Conservation (phyloP, 192 early-diverging fungal genomes). For the Coemansia sp. region DNA sequence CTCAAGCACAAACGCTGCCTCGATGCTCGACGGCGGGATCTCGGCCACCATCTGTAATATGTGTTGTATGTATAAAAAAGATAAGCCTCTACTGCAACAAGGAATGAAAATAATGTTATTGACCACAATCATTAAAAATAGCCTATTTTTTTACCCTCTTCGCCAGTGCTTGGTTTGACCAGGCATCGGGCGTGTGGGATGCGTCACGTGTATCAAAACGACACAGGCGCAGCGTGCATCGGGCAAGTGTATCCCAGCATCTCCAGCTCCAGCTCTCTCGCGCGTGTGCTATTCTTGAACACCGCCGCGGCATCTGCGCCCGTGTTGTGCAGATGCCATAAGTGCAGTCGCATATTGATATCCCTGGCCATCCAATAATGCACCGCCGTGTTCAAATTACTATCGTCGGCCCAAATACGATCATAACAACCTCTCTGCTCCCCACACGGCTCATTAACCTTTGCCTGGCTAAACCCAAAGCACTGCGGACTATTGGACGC, state of each 20-base stretch:
- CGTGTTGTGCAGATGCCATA: slow-evolving; percentile 48
- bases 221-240: slow-evolving; percentile 34
- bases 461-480: slow-evolving; percentile 30
- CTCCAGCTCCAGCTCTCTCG: slow-evolving; percentile 39
- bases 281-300: slow-evolving; percentile 40
- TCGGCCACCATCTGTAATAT: slow-evolving; percentile 35
- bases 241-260: slow-evolving; percentile 51
- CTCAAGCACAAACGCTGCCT: slow-evolving; percentile 71
- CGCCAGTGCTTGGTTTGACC: not conserved
- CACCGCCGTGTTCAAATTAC: slow-evolving; percentile 36
- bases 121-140: not conserved
- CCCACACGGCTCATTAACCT: slow-evolving; percentile 36
- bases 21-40: slow-evolving; percentile 67
- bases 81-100: too few relatives aligned
- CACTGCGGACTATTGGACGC: slow-evolving; percentile 34
- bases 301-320: slow-evolving; percentile 9
- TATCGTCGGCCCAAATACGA: slow-evolving; percentile 51
- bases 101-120: not conserved
- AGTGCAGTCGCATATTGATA: slow-evolving; percentile 35
- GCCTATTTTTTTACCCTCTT: not conserved
- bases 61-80: not conserved
- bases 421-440: slow-evolving; percentile 43
- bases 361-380: slow-evolving; percentile 56
- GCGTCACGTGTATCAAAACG: slow-evolving; percentile 16
- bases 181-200: not conserved